Conservation (phyloP, 345 rosid species). For the Syzygium aqueum region DNA sequence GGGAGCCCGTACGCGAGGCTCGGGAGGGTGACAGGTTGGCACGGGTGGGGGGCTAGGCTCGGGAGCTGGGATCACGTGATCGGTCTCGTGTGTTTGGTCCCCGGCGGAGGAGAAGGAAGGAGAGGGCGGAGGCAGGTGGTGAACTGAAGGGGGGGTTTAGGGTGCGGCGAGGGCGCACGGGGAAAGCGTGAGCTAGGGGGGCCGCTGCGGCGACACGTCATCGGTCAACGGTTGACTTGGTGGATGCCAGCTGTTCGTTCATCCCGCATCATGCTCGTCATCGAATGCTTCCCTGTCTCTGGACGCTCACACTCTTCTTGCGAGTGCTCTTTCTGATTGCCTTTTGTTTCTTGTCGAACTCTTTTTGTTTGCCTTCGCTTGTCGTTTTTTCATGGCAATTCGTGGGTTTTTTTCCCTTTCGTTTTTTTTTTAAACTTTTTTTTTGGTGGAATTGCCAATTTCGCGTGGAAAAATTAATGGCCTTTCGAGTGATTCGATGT, state of each 20-base stretch:
- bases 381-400: neutral
- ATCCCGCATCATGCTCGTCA: neutral
- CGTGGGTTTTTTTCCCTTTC: fast-evolving
- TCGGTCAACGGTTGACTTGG: neutral
- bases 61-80: conserved; percentile 1
- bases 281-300: neutral
- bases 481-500: neutral
- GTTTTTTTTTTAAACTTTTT: no score
- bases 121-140: no score
- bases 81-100: neutral
- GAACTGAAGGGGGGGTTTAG: neutral
- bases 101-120: neutral
- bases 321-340: neutral
- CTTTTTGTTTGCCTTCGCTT: neutral
- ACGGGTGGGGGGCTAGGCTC: conserved; percentile 1
- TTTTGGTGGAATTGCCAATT: neutral
- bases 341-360: no score
- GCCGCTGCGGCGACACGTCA: neutral
- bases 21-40: neutral
- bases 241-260: neutral
- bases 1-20: neutral
- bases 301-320: neutral
- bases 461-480: neutral
- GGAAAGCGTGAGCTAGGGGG: neutral
- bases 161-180: neutral